These are phyloP conservation scores for Calonectria crousiana DNA, from an alignment of 2,329 filamentous ascomycete genomes.

Conservation along the genomic window DNA sequence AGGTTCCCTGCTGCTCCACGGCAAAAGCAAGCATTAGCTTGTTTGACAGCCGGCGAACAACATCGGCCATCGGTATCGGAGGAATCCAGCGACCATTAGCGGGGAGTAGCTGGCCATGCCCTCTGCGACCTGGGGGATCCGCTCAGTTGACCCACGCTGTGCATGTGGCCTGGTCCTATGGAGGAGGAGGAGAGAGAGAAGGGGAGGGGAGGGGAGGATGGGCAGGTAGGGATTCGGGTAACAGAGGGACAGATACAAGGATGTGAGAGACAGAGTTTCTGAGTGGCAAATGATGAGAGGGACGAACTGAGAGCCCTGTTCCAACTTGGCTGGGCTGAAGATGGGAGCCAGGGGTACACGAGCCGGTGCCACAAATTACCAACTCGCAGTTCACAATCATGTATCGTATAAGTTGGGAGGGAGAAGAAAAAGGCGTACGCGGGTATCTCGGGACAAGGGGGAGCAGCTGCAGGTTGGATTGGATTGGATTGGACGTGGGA, in stretches of 20 bases:
- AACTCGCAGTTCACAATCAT: not conserved
- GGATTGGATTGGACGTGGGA: not conserved
- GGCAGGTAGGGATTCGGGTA: conserved; percentile 4
- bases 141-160: not conserved
- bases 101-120: not conserved
- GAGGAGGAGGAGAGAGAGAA: not conserved
- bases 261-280: conserved; percentile 11
- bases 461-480: not conserved
- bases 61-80: conserved; percentile 26
- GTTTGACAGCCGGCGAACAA: conserved; percentile 7
- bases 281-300: conserved; percentile 6
- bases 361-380: not conserved
- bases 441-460: conserved; percentile 17
- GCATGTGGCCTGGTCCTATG: not conserved
- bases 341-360: conserved; percentile 8
- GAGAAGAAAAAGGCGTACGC: not conserved
- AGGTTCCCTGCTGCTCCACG: not conserved
- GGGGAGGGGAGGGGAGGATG: not conserved
- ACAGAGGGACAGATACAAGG: not conserved
- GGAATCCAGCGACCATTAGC: conserved; percentile 11
- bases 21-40: conserved; percentile 13
- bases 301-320: not conserved
- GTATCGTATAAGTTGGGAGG: not conserved
- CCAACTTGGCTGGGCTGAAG: conserved; percentile 10
- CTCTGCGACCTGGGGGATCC: conserved; percentile 11